A percentile compares a stretch with the other conserved stretches of the same genome.
phyloP scores from a whole-genome alignment of 805 yeast genomes.

The Spathaspora sp. region DNA sequence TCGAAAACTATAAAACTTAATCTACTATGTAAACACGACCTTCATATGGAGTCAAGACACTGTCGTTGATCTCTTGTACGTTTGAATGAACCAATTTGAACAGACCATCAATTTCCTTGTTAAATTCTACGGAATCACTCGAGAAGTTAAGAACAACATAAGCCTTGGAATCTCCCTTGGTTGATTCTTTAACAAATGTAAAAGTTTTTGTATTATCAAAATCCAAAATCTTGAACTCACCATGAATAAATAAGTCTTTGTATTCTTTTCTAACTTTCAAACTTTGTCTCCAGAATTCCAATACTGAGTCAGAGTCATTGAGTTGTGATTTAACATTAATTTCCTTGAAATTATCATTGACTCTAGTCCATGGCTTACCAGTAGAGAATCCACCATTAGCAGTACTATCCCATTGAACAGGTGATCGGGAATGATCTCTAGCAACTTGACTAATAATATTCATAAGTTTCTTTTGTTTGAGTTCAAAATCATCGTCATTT shows the following conservation, averaged over 20 bases:
- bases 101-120: conserved; percentile 23
- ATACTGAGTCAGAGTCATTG: conserved; percentile 43
- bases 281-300: conserved; percentile 43
- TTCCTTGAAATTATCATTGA: conserved; percentile 46
- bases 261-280: conserved; percentile 41
- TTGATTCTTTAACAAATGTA: conserved; percentile 27
- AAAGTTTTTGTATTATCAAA: conserved; percentile 39
- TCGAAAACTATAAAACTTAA: neutral
- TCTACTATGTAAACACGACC: conserved; percentile 34
- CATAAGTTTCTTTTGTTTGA: conserved; percentile 22
- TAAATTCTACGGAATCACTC: conserved; percentile 25
- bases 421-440: conserved; percentile 54
- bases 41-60: conserved; percentile 40
- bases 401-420: conserved; percentile 50
- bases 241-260: conserved; percentile 44
- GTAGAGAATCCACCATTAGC: conserved; percentile 47
- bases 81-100: conserved; percentile 31
- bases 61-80: conserved; percentile 15
- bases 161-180: conserved; percentile 20
- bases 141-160: conserved; percentile 44
- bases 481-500: conserved; percentile 17
- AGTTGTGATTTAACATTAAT: conserved; percentile 48
- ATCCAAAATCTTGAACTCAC: conserved; percentile 42
- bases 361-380: conserved; percentile 50
- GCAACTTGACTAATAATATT: conserved; percentile 36